Evolutionary conservation across 2,329 filamentous ascomycete species (phyloP).

Genomic region (Tolypocladium tundrense): DNA sequence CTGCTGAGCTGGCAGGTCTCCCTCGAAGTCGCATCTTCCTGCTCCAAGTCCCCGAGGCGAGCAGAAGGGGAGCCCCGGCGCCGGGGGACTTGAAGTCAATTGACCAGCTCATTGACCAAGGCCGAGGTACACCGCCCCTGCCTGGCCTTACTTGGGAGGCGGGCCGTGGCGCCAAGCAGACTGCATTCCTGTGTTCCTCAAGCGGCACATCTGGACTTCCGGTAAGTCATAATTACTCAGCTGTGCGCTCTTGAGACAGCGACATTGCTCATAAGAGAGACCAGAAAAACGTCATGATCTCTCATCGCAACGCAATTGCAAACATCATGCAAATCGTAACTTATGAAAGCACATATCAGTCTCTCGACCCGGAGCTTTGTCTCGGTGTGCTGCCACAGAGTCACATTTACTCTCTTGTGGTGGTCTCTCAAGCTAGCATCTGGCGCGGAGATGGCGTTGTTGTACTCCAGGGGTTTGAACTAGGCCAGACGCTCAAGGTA

Average conservation of each 20-base stretch:
- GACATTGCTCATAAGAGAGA: no score
- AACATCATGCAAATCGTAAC: background rate
- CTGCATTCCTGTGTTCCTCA: background rate
- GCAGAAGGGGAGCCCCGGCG: background rate
- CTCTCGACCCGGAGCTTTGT: background rate
- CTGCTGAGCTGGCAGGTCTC: background rate
- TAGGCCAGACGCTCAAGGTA: background rate
- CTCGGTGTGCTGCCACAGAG: background rate
- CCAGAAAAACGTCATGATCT: background rate
- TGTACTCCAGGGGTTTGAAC: background rate
- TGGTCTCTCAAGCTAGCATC: background rate
- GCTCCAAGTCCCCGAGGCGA: background rate
- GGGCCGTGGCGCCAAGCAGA: background rate
- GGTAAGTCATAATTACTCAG: background rate
- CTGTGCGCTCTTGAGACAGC: background rate
- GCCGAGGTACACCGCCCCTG: background rate
- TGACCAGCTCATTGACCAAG: background rate
- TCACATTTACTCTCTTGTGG: background rate
- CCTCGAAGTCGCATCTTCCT: background rate
- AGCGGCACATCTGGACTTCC: background rate
- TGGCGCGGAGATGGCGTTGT: background rate
- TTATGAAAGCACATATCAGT: background rate
- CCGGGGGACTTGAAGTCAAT: background rate
- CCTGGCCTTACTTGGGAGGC: background rate
- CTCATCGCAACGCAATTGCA: background rate